These are phyloP conservation scores for Cyclotella sp. DNA, from an alignment of 108 stramenopile species.

Conservation along the genomic window DNA sequence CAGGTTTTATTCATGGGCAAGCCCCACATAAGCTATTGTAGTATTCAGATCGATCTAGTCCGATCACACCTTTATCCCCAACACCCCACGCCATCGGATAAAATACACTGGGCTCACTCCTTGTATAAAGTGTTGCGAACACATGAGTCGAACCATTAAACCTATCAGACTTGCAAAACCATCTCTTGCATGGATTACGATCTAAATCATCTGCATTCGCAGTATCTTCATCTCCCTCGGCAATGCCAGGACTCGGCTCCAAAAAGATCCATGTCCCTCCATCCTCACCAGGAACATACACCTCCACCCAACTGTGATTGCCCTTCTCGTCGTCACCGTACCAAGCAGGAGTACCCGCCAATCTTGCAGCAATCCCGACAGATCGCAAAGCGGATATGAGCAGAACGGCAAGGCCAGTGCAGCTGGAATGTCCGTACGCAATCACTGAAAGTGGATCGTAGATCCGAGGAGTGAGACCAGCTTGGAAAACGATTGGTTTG, in stretches of 20 bases:
- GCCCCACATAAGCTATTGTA: conserved; percentile 63
- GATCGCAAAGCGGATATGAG: conserved; percentile 73
- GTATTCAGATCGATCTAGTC: conserved; percentile 73
- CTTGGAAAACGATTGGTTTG: conserved; percentile 65
- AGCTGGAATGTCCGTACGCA: conserved; percentile 82
- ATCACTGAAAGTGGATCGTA: conserved; percentile 90
- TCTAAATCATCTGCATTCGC: conserved; percentile 65
- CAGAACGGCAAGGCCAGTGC: conserved; percentile 83
- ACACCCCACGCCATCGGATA: conserved; percentile 90
- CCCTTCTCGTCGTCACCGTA: conserved; percentile 69
- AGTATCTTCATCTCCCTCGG: conserved; percentile 47
- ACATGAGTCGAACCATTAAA: conserved; percentile 66
- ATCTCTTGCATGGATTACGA: conserved; percentile 79
- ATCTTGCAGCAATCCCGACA: conserved; percentile 78
- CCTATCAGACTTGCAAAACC: conserved; percentile 82
- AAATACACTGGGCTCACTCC: conserved; percentile 16
- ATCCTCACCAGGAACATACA: conserved; percentile 50
- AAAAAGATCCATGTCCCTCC: conserved; percentile 77
- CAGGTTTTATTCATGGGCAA: conserved; percentile 34
- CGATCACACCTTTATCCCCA: conserved; percentile 71
- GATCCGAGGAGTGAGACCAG: conserved; percentile 82
- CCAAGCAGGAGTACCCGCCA: conserved; percentile 91
- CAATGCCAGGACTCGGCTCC: conserved; percentile 74
- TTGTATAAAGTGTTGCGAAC: conserved; percentile 67
- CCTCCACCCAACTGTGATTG: conserved; percentile 95